Conservation (phyloP, 208 protist genomes). For the Trypanosoma avium region DNA sequence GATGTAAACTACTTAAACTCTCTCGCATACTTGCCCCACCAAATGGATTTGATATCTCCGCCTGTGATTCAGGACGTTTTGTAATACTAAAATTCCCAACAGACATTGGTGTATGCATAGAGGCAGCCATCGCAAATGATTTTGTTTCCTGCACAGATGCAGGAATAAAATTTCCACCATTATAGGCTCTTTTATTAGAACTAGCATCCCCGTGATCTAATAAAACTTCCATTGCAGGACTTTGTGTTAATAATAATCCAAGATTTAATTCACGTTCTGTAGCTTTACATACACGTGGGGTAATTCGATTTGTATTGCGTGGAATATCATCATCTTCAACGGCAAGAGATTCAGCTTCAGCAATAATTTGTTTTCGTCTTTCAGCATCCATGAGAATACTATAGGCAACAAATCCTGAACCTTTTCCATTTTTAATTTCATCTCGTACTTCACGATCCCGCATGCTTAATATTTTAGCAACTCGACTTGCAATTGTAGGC, state of each 20-base stretch:
- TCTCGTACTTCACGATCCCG: constrained; percentile 69
- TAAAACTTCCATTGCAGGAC: constrained; percentile 84
- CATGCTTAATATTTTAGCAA: constrained; percentile 47
- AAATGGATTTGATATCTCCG: constrained; percentile 17
- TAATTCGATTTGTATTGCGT: neutral
- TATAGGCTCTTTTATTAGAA: constrained; percentile 76
- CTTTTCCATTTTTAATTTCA: constrained; percentile 63
- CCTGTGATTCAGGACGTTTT: constrained; percentile 15
- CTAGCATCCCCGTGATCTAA: constrained; percentile 71
- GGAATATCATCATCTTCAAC: constrained; percentile 19
- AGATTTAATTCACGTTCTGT: constrained; percentile 84
- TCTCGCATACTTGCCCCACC: constrained; percentile 20
- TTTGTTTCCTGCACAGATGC: constrained; percentile 42
- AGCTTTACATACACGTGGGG: constrained; percentile 43
- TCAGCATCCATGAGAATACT: constrained; percentile 82
- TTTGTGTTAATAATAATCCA: constrained; percentile 82
- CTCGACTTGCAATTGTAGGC: constrained; percentile 61
- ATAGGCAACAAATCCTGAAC: constrained; percentile 74
- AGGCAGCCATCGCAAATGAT: neutral
- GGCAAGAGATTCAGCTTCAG: constrained; percentile 33
- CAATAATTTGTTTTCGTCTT: constrained; percentile 60
- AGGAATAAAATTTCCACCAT: constrained; percentile 73
- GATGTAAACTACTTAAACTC: constrained; percentile 27
- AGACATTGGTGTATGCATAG: constrained; percentile 13
- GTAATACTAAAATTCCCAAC: constrained; percentile 25